Percentiles rank a stretch among this genome's conserved stretches.
Evolutionary conservation across 352 stramenopile species (phyloP).

Genomic region (Phytophthora cajani): DNA sequence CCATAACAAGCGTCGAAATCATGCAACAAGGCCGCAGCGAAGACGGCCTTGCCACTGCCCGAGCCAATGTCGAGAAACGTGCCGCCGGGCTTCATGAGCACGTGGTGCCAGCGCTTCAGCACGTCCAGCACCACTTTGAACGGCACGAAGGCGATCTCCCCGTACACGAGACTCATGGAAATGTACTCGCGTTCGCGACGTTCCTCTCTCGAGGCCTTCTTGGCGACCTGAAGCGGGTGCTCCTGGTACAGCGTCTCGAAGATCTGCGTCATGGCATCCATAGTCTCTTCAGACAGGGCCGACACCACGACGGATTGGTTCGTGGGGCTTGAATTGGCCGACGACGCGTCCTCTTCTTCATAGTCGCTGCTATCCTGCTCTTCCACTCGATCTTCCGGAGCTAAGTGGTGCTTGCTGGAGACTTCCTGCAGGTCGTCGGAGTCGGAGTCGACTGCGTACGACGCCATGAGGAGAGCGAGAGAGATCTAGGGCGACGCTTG

Average conservation of each 20-base stretch:
- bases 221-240: constrained; percentile 44
- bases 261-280: constrained; percentile 33
- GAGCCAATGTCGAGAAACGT: constrained; percentile 90
- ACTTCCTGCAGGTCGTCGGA: not conserved
- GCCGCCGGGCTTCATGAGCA: constrained; percentile 69
- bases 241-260: constrained; percentile 60
- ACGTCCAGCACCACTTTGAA: constrained; percentile 76
- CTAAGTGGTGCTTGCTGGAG: constrained; percentile 10
- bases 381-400: constrained; percentile 16
- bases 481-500: constrained; percentile 26
- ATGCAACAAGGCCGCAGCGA: constrained; percentile 82
- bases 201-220: constrained; percentile 44
- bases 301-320: constrained; percentile 33
- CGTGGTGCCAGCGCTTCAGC: constrained; percentile 65
- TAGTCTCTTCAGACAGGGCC: constrained; percentile 32
- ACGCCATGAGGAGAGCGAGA: not conserved
- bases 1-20: constrained; percentile 88
- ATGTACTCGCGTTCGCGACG: constrained; percentile 63
- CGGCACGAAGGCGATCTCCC: constrained; percentile 87
- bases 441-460: not conserved
- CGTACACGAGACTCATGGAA: constrained; percentile 86
- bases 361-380: constrained; percentile 20
- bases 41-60: constrained; percentile 88
- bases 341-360: constrained; percentile 16
- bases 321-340: constrained; percentile 16